Evolutionary conservation across 257 asterid species (phyloP).

Genomic region (Scutellaria minor): DNA sequence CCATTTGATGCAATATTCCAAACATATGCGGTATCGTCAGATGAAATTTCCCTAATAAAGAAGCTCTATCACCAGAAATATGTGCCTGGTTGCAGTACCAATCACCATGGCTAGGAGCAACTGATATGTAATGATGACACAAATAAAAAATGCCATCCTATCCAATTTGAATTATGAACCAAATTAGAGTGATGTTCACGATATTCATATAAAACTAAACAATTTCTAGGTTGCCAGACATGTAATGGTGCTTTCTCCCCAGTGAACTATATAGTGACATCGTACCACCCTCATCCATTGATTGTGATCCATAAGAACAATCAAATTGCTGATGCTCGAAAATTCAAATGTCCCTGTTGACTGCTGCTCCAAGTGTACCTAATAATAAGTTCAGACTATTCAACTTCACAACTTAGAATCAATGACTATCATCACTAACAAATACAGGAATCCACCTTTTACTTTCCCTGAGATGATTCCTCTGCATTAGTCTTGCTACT

Average conservation of each 20-base stretch:
- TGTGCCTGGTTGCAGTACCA: too few species aligned
- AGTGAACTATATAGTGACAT: background rate
- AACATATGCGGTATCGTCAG: background rate
- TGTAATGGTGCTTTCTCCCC: too few species aligned
- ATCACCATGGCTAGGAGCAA: too few species aligned
- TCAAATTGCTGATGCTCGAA: background rate
- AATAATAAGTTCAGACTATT: constrained; percentile 8
- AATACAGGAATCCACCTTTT: background rate
- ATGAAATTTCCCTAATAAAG: too few species aligned
- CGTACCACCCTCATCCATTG: constrained; percentile 30
- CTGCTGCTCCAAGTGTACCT: constrained; percentile 43
- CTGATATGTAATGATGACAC: too few species aligned
- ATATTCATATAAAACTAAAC: too few species aligned
- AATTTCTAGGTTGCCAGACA: too few species aligned
- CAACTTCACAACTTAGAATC: constrained; percentile 3
- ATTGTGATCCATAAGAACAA: constrained; percentile 37
- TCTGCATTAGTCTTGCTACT: constrained; percentile 27
- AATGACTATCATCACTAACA: too few species aligned
- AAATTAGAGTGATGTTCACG: too few species aligned
- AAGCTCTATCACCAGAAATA: too few species aligned
- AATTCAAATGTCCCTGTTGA: background rate
- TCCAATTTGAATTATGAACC: too few species aligned
- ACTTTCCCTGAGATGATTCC: constrained; percentile 9
- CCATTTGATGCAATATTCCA: constrained; percentile 31
- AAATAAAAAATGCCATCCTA: too few species aligned